These are phyloP conservation scores for Ogataea allantospora DNA, from an alignment of 805 yeast species.

Conservation along the genomic window DNA sequence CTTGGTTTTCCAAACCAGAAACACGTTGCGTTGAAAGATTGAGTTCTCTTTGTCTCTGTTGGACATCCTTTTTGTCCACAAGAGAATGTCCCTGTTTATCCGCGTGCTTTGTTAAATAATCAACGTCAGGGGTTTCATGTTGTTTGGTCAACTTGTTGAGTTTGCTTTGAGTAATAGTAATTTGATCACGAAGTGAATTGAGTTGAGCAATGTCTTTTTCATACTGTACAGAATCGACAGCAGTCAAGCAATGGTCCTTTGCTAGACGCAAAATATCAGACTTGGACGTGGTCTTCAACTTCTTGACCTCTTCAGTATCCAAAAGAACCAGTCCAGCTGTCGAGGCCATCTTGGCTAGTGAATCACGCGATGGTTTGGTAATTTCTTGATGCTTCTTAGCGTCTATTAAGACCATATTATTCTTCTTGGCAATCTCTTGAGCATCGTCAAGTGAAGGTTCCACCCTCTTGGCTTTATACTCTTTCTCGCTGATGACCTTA, in stretches of 20 bases:
- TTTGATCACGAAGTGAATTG: neutral
- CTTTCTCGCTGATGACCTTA: conserved; percentile 12
- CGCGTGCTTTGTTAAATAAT: conserved; percentile 26
- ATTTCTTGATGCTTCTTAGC: conserved; percentile 12
- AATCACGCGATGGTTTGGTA: conserved; percentile 25
- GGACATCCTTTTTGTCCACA: conserved; percentile 2
- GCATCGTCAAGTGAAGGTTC: conserved; percentile 12
- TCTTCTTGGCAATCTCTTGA: conserved; percentile 7
- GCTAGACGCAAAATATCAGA: conserved; percentile 13
- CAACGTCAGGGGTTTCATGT: conserved; percentile 25
- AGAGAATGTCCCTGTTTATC: conserved; percentile 7
- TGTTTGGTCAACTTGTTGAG: neutral
- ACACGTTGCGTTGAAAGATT: conserved; percentile 1
- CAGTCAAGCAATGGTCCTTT: conserved; percentile 6
- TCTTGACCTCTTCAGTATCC: conserved; percentile 17
- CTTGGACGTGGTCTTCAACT: conserved; percentile 17
- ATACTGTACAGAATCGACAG: conserved; percentile 9
- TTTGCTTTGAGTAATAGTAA: neutral
- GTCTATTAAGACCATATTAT: conserved; percentile 18
- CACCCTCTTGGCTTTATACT: conserved; percentile 1
- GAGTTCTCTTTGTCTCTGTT: neutral
- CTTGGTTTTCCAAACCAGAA: neutral
- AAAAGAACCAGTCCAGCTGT: conserved; percentile 22
- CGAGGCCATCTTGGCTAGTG: conserved; percentile 34
- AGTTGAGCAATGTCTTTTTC: conserved; percentile 1